Evolutionary conservation across 2,329 filamentous ascomycete species (phyloP), one percentile per base, ranked within the genome.

Genomic region (Lasiodiplodia gonubiensis): DNA sequence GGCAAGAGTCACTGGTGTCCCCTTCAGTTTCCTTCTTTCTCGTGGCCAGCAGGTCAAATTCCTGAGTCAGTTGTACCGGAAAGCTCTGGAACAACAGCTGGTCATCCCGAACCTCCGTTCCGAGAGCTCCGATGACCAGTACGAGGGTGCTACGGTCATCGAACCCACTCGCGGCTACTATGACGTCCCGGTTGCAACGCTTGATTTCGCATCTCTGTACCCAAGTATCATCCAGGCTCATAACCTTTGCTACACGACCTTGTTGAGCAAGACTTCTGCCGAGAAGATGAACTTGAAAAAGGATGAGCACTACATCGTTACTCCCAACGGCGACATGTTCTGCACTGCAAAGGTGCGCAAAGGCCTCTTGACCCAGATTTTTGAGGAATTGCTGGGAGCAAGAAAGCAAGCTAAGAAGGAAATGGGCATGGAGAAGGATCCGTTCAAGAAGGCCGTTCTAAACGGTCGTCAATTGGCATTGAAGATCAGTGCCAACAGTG

Each of bases 211-310:
- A 6, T 98, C 95, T 37, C 89, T 99, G 70, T 99, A 99, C 74
- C 95, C 95, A 25, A 97, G 94, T 83, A 99, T 99, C 76, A 99
- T 99, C 79, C 94, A 98, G 81, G 95, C 95, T 0, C 95, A 99
- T 81, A 99, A 99, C 72, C 87, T 99, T 25, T 99, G 95, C 80
- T 99, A 99, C 78, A 99, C 95, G 0, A 99, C 95, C 0, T 83
- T 98, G 37, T 82, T 98, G 51, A 94, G 92, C 77, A 93, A 92
- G 78, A 87, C 83, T 33, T 89, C 87, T 0, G 86, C 97, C 4
- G 92, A 96, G 68, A 91, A 90, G 69, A 86, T 95, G 48, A 84
- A 86, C 1, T 81, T 98, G 68, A 88, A 90, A 74, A 94, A 96
- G 78, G 94, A 94, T 70, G 92, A 96, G 67, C 95, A 99, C 78